These are phyloP conservation scores for Salvia splendens DNA, from an alignment of 257 asterid genomes.

Conservation along the genomic window DNA sequence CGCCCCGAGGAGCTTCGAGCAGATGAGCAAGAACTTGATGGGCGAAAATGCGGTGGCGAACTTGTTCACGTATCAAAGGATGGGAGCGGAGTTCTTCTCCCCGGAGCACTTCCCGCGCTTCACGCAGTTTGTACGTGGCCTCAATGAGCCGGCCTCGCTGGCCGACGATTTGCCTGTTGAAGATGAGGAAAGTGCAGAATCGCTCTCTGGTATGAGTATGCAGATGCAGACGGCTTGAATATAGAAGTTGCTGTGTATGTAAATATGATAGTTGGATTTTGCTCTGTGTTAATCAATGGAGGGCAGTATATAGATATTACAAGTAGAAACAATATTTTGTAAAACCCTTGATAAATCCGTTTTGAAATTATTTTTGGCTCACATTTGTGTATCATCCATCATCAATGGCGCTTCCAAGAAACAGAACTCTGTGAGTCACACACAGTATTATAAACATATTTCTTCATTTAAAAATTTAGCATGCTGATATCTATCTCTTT, in stretches of 20 bases:
- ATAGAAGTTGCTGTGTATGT: slow-evolving; percentile 9
- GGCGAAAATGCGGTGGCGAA: slow-evolving; percentile 45
- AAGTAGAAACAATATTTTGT: background rate
- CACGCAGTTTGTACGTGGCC: slow-evolving; percentile 49
- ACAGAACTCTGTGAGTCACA: no score
- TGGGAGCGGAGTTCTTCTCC: slow-evolving; percentile 92
- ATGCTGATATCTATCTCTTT: background rate
- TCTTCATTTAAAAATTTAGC: no score
- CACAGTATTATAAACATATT: no score
- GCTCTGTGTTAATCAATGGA: no score
- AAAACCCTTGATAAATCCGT: background rate
- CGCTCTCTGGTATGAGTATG: slow-evolving; percentile 35
- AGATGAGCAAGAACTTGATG: slow-evolving; percentile 49
- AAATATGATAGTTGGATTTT: slow-evolving; percentile 17
- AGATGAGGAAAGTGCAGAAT: slow-evolving; percentile 30
- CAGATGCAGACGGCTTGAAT: slow-evolving; percentile 63
- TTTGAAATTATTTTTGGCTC: background rate
- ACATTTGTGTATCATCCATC: no score
- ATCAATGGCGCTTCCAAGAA: no score
- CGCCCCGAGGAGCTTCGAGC: slow-evolving; percentile 45
- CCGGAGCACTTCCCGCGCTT: slow-evolving; percentile 72
- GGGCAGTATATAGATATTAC: no score
- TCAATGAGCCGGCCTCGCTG: slow-evolving; percentile 41
- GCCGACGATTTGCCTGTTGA: slow-evolving; percentile 50
- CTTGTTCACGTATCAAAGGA: slow-evolving; percentile 72